Evolutionary conservation across 2,329 filamentous ascomycete species (phyloP), one percentile per base, ranked within the genome.

Genomic region (Penicillium sp.): DNA sequence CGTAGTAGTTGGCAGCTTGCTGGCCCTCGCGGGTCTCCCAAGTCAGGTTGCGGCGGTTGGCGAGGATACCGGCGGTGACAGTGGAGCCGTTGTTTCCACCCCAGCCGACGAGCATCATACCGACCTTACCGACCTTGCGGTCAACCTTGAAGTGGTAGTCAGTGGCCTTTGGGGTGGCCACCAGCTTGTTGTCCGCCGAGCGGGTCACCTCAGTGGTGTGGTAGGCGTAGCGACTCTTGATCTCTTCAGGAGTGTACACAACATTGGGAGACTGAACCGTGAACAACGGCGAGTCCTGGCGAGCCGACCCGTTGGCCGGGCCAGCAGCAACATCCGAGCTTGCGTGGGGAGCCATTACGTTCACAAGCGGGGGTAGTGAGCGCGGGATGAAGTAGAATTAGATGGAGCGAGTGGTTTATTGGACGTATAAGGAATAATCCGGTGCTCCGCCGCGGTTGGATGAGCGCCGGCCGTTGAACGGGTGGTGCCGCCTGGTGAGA

Each of bases 1-100:
- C 92, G 66, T 95, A 98, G 79, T 96, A 98, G 72, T 98, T 98
- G 68, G 92, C 84, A 50, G 78, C 73, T 49, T 80, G 86, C 52
- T 77, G 71, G 36, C 89, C 89, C 68, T 95, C 87, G 60, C 90
- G 89, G 57, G 92, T 96, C 50, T 95, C 86, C 92, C 92, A 98
- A 45, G 75, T 73, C 42, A 96, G 77, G 42, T 79, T 76, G 55
- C 82, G 85, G 62, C 86, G 85, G 71, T 98, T 98, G 69, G 90
- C 92, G 63, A 98, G 77, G 68, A 98, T 94, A 65, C 90, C 92
- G 46, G 92, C 92, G 43, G 92, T 96, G 47, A 98, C 87, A 41
- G 92, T 98, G 51, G 87, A 87, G 51, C 92, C 92, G 64, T 98
- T 98, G 79, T 98, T 98, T 61, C 92, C 92, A 68, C 92, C 92